Evolutionary conservation across 2,329 filamentous ascomycete species (phyloP), one percentile per base, ranked within the genome.

Genomic region (Trichoderma sp.): DNA sequence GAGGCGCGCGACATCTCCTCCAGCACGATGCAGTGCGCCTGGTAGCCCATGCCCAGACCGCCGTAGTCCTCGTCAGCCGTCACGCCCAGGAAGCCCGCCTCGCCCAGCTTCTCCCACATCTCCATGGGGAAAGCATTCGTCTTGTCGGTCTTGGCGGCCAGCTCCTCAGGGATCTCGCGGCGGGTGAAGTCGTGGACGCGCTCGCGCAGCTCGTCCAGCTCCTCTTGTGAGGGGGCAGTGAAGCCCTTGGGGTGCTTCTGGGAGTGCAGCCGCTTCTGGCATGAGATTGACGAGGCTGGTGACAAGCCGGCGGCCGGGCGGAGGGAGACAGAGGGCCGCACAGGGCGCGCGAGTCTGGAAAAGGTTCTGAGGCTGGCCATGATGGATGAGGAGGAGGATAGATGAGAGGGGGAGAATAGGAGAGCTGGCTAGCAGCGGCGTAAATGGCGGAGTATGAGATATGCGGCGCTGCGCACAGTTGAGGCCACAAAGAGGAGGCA

Each of bases 1-100:
- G 90, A 94, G 3, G 94, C 94, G 66, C 94, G 85, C 64, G 90
- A 95, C 48, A 99, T 83, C 81, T 98, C 95, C 79, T 99, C 95
- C 87, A 98, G 90, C 52, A 97, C 92, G 7, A 97, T 82, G 74
- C 92, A 96, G 79, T 99, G 95, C 51, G 95, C 94, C 80, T 98
- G 94, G 78, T 98, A 99, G 12, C 95, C 95, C 88, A 98, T 90
- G 1, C 84, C 91, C 52, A 98, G 78, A 2, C 94, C 95, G 44
- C 95, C 95, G 60, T 95, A 92, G 64, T 92, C 90, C 78, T 97
- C 93, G 73, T 97, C 92, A 19, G 92, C 95, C 9, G 95, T 98
- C 72, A 97, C 91, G 66, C 95, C 95, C 30, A 98, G 84, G 71
- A 98, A 90, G 7, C 91, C 95, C 41, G 95, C 95, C 69, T 93